These are phyloP conservation scores for Fraxinus xanthoxyloides DNA, from an alignment of 305 asterid species.

Conservation along the genomic window DNA sequence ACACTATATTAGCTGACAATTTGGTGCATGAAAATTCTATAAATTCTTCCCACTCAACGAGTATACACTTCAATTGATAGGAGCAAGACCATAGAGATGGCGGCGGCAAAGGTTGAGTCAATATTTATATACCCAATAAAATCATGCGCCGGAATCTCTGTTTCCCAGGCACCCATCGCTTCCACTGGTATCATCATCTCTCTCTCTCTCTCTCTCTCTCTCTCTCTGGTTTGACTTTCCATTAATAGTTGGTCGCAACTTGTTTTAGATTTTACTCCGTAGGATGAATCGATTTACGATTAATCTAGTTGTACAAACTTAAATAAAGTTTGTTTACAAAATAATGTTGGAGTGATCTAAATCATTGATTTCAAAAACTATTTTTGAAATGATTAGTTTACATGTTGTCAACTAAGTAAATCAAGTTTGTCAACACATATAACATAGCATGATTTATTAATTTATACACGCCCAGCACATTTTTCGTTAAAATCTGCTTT, in stretches of 20 bases:
- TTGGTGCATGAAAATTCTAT: not conserved
- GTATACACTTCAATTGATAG: not conserved
- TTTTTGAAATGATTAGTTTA: too few relatives aligned
- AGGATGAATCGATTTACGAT: not conserved
- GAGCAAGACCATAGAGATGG: conserved; percentile 24
- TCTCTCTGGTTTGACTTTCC: not conserved
- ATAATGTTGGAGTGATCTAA: too few relatives aligned
- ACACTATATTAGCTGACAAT: not conserved
- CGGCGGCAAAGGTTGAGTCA: conserved; percentile 42
- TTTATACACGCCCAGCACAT: not conserved
- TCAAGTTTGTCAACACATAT: too few relatives aligned
- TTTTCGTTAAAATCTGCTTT: not conserved
- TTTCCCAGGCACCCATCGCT: conserved; percentile 57
- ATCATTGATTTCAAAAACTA: too few relatives aligned
- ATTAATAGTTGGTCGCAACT: not conserved
- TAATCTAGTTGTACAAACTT: too few relatives aligned
- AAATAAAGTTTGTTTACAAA: too few relatives aligned
- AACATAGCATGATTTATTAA: too few relatives aligned
- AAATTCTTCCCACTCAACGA: not conserved
- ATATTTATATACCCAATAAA: conserved; percentile 69
- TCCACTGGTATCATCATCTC: conserved; percentile 48
- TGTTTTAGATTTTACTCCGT: not conserved
- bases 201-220: too few relatives aligned
- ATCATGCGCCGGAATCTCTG: conserved; percentile 75
- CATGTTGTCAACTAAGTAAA: too few relatives aligned